Conservation (phyloP, 805 yeast genomes). For the Yamadazyma sp. region DNA sequence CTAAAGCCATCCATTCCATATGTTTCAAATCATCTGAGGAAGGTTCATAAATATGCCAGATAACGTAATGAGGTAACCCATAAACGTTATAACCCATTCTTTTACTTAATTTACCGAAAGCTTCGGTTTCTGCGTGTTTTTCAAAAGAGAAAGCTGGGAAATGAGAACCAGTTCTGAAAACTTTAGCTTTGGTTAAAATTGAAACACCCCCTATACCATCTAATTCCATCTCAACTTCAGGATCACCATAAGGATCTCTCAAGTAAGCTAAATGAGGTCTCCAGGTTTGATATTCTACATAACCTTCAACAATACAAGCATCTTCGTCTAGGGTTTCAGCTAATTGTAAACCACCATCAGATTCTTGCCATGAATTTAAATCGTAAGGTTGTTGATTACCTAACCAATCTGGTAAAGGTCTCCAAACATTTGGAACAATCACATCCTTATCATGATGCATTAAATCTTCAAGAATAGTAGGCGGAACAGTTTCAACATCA, state of each 20-base stretch:
- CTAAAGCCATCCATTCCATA: constrained; percentile 87
- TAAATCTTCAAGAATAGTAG: constrained; percentile 81
- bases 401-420: constrained; percentile 83
- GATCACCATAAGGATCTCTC: constrained; percentile 93
- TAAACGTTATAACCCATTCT: constrained; percentile 83
- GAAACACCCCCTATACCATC: constrained; percentile 99
- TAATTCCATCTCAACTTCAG: constrained; percentile 85
- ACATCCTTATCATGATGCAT: constrained; percentile 92
- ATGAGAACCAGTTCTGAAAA: constrained; percentile 84
- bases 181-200: constrained; percentile 80
- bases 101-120: constrained; percentile 86
- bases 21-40: constrained; percentile 80
- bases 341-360: constrained; percentile 74
- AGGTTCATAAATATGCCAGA: constrained; percentile 97
- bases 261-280: constrained; percentile 94
- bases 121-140: constrained; percentile 97
- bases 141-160: constrained; percentile 96
- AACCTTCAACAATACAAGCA: constrained; percentile 96
- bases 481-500: constrained; percentile 89
- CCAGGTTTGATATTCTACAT: constrained; percentile 97
- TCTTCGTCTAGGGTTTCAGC: constrained; percentile 83
- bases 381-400: constrained; percentile 85
- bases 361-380: constrained; percentile 81
- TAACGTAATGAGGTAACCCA: constrained; percentile 91
- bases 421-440: constrained; percentile 92